Evolutionary conservation across 192 early-diverging fungal species (phyloP), one percentile per base, ranked within the genome.

Genomic region (Gryganskiella cystojenkinii): DNA sequence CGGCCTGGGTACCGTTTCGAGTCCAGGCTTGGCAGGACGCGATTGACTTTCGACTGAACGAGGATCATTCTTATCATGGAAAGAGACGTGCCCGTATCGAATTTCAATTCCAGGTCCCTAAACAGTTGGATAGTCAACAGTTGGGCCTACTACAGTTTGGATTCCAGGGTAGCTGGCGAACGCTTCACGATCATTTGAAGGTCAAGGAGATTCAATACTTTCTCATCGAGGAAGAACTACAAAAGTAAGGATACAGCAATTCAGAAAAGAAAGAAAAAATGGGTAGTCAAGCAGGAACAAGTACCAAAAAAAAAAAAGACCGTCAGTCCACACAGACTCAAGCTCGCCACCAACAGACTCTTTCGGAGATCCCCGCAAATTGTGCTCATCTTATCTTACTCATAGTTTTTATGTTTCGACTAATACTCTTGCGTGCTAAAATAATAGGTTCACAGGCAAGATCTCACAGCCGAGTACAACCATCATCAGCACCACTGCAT

Each of bases 1-100:
- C 73, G n/a, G 49, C 46, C 3, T 42, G 64, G 0, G 50, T 62
- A 10, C 73, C 73, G 0, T 62, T 76, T 35, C 43, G 45, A n/a
- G 25, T 76, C 11, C 73, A 76, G 46, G 31, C 24, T 25, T 76
- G 73, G 73, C 73, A 76, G 54, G 73, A 76, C 25, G 43, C 52
- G 46, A 62, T 76, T 17, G 73, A 76, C 22, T 30, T 28, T 30
- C 45, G 52, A 15, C 65, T 62, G 7, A 68, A 59, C 30, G 73
- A 76, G 4, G 73, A 76, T 2, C 59, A 67, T 11, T 53, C 73
- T 7, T 76, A 63, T 51, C 73, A 76, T 11, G 73, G 73, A 15
- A 76, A 50, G 35, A 42, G 73, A 13, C 58, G 54, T 0, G 60
- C 52, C n/a, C 61, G 56, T 35, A 58, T 76, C 24, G 73, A 76